A percentile compares a stretch with the other conserved stretches of the same genome.
phyloP scores from a whole-genome alignment of 2,329 filamentous ascomycete species.

The Scolecobasidium constrictum region DNA sequence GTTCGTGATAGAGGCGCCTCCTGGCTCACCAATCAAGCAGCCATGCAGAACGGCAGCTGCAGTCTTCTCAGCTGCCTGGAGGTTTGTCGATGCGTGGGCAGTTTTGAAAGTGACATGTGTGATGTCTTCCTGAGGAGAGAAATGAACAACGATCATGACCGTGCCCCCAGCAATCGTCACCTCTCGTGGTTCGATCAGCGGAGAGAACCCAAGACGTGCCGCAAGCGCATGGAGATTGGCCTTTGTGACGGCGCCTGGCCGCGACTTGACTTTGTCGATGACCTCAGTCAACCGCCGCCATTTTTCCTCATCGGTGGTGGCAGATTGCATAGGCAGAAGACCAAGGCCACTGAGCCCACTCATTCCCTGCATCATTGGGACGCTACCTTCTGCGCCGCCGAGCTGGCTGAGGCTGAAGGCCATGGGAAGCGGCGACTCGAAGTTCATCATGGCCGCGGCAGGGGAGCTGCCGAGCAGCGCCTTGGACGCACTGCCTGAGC shows the following conservation, averaged over 20 bases:
- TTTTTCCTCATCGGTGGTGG: conserved; percentile 40
- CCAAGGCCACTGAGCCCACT: conserved; percentile 26
- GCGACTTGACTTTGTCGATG: conserved; percentile 55
- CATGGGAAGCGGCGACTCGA: conserved; percentile 29
- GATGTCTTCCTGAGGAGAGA: conserved; percentile 39
- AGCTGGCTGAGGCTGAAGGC: conserved; percentile 23
- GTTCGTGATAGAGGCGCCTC: conserved; percentile 54
- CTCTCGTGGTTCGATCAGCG: conserved; percentile 14
- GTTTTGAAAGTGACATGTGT: conserved; percentile 53
- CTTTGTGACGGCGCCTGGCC: conserved; percentile 61
- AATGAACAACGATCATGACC: conserved; percentile 21
- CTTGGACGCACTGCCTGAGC: conserved; percentile 9
- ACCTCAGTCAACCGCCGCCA: conserved; percentile 45
- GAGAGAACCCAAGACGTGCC: conserved; percentile 52
- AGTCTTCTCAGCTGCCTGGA: conserved; percentile 48
- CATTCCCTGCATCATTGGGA: conserved; percentile 29
- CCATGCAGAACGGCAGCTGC: conserved; percentile 55
- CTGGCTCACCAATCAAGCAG: conserved; percentile 50
- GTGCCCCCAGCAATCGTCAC: conserved; percentile 22
- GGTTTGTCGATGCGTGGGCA: conserved; percentile 46
- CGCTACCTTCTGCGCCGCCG: conserved; percentile 19
- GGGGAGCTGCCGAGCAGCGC: conserved; percentile 14
- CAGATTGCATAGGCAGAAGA: conserved; percentile 15
- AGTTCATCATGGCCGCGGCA: conserved; percentile 20
- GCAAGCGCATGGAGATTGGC: conserved; percentile 64